These are phyloP conservation scores for Barbarea vulgaris DNA, from an alignment of 345 rosid genomes.

Conservation along the genomic window DNA sequence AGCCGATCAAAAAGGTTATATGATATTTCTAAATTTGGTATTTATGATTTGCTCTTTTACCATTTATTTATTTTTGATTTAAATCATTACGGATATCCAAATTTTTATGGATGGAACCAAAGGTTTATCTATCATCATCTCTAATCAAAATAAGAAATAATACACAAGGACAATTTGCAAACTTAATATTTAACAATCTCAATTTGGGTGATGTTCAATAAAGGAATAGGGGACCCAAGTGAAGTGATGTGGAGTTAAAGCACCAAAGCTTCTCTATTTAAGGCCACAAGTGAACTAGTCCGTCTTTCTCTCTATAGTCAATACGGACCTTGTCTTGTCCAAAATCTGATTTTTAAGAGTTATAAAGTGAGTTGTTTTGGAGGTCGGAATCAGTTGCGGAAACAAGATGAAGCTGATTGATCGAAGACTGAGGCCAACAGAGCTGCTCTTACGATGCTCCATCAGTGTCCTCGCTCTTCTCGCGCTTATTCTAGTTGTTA, in stretches of 20 bases:
- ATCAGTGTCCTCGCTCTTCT: slow-evolving; percentile 57
- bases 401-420: slow-evolving; percentile 60
- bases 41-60: not conserved
- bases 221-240: slow-evolving; percentile 24
- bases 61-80: not conserved
- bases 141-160: not conserved
- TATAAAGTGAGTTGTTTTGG: slow-evolving; percentile 57
- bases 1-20: not conserved
- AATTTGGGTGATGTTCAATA: slow-evolving; percentile 14
- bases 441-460: slow-evolving; percentile 72
- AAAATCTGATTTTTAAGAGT: slow-evolving; percentile 2
- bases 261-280: slow-evolving; percentile 20
- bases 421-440: slow-evolving; percentile 67
- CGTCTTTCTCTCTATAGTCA: not conserved
- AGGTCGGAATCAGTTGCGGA: slow-evolving; percentile 71
- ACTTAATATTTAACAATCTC: not conserved
- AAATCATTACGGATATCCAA: not conserved
- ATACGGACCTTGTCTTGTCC: slow-evolving; percentile 12
- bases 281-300: slow-evolving; percentile 5
- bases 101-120: not conserved
- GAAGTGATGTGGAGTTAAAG: slow-evolving; percentile 30
- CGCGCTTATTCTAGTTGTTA: slow-evolving; percentile 69
- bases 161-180: not conserved
- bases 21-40: not conserved
- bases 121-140: not conserved